A percentile compares a stretch with the other conserved stretches of the same genome.
Evolutionary conservation across 2,329 filamentous ascomycete species (phyloP).

Genomic region (Botrytis hyacinthi): DNA sequence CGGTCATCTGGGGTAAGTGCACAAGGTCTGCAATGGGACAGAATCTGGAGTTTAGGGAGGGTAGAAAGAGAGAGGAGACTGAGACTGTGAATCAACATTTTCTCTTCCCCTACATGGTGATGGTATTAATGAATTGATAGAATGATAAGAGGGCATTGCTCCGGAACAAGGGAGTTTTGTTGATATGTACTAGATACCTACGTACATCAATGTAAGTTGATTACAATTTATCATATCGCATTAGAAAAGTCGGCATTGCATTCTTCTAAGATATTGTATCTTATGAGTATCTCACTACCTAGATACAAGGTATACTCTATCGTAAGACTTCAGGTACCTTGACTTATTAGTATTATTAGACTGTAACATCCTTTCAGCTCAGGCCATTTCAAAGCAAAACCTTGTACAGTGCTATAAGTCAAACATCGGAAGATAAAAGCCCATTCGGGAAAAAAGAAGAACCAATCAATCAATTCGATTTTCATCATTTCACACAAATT

Average conservation of each 20-base stretch:
- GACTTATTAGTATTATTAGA: too few species aligned
- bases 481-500: not conserved
- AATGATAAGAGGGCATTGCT: not conserved
- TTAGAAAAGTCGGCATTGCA: not conserved
- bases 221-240: not conserved
- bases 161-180: not conserved
- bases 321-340: too few species aligned
- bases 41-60: not conserved
- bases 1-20: not conserved
- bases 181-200: not conserved
- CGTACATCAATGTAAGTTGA: not conserved
- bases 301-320: too few species aligned
- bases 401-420: not conserved
- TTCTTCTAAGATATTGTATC: not conserved
- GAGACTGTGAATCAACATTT: not conserved
- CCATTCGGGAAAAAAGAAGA: not conserved
- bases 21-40: not conserved
- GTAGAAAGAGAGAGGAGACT: not conserved
- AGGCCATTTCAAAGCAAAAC: not conserved
- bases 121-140: too few species aligned
- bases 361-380: not conserved
- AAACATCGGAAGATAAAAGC: conserved; percentile 1
- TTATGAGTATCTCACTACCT: too few species aligned
- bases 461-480: not conserved
- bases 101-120: not conserved